phyloP scores from a whole-genome alignment of 768 basidiomycete genomes.

The Suillus americanus region DNA sequence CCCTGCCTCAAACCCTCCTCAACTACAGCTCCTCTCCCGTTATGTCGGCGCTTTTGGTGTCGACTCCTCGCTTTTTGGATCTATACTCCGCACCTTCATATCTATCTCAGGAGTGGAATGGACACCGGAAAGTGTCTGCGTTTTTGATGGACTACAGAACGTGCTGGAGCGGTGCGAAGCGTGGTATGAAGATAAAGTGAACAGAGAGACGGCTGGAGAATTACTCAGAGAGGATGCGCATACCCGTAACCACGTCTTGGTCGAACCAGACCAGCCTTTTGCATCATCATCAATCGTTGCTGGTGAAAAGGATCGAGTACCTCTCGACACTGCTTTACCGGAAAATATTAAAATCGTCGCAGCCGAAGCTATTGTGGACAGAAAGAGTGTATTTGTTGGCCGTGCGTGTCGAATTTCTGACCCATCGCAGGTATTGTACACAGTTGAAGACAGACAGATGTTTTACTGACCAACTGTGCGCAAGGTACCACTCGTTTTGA shows the following conservation, averaged over 20 bases:
- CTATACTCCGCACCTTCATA: constrained; percentile 77
- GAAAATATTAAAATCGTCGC: constrained; percentile 65
- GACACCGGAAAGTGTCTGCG: constrained; percentile 69
- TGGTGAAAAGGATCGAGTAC: constrained; percentile 7
- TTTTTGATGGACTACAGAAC: constrained; percentile 85
- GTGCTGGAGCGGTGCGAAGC: constrained; percentile 61
- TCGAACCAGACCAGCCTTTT: constrained; percentile 12
- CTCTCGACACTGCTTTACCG: constrained; percentile 39
- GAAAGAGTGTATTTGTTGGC: constrained; percentile 85
- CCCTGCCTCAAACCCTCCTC: constrained; percentile 68
- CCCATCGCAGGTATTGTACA: constrained; percentile 62
- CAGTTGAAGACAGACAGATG: constrained; percentile 18
- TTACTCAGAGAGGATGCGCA: constrained; percentile 53
- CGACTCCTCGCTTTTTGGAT: constrained; percentile 72
- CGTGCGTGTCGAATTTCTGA: constrained; percentile 79
- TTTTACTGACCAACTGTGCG: background rate
- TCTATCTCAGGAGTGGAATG: constrained; percentile 79
- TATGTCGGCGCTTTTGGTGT: constrained; percentile 82
- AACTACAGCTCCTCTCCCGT: constrained; percentile 80
- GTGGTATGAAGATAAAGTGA: constrained; percentile 75
- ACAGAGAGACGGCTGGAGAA: constrained; percentile 52
- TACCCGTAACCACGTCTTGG: constrained; percentile 14
- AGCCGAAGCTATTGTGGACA: constrained; percentile 80
- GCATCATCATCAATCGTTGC: background rate
- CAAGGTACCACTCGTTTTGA: constrained; percentile 68